Evolutionary conservation across 2,329 filamentous ascomycete species (phyloP), one percentile per base, ranked within the genome.

Genomic region (Plenodomus lindquistii): DNA sequence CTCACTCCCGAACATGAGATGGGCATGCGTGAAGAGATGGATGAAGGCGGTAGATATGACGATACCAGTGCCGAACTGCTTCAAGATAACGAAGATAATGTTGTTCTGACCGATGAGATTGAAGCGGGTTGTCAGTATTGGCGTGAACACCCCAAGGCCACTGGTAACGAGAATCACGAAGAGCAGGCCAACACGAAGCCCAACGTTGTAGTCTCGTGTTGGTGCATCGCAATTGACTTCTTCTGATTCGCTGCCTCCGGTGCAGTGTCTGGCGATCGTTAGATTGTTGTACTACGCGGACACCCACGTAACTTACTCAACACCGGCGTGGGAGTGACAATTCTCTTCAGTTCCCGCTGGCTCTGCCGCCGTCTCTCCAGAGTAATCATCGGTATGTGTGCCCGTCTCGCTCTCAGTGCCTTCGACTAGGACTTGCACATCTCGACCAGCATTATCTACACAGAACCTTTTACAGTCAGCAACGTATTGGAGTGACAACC

Each of bases 241-340:
- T 47, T 77, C 77, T n/a, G 42, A 42, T 10, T 72, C 73, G 13
- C 62, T 75, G 15, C 66, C 76, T 7, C 79, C 78, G 11, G 81
- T 78, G 55, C 86, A 89, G 59, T 88, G 82, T 53, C 79, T 72
- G 48, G 22, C 22, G 22, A 24, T 24, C 6, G 22, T 24, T 24
- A 24, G 22, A 6, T 5, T 24, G 6, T 6, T 6, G 15, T 36
- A 18, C n/a, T 6, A n/a, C n/a, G 48, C 40, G 20, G 17, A 27
- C 40, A 50, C 31, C 8, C 7, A 9, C 5, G 21, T 7, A 47
- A 74, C 84, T 72, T 74, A 88, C 86, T 89, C 85, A 18, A 91
- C 84, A 31, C 87, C 87, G 9, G 86, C 86, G 59, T 91, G 87
- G 69, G 87, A 89, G 63, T 91, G 88, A 58, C 86, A 90, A 59